phyloP scores from a whole-genome alignment of 768 basidiomycete genomes.

The Serendipita indica region DNA sequence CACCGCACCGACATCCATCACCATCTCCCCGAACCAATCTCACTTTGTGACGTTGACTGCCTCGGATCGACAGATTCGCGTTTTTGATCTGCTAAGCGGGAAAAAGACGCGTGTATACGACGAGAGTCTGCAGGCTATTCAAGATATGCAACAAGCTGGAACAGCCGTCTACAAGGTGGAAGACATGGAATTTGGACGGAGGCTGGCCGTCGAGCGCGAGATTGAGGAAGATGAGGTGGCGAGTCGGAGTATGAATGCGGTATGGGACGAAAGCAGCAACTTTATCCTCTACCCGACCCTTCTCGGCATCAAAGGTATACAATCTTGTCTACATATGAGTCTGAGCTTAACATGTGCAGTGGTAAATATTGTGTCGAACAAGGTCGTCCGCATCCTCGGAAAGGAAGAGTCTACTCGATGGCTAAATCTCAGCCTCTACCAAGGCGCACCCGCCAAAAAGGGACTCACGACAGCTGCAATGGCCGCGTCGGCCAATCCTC shows the following conservation, averaged over 20 bases:
- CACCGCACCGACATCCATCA: conserved; percentile 61
- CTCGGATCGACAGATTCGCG: conserved; percentile 83
- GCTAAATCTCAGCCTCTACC: conserved; percentile 78
- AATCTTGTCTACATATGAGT: background rate
- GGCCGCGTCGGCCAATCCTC: conserved; percentile 90
- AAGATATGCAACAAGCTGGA: conserved; percentile 98
- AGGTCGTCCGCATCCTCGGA: conserved; percentile 72
- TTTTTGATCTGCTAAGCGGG: conserved; percentile 82
- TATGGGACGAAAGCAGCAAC: conserved; percentile 98
- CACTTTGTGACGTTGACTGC: conserved; percentile 89
- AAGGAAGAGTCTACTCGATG: conserved; percentile 90
- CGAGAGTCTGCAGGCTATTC: conserved; percentile 79
- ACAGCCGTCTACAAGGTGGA: conserved; percentile 85
- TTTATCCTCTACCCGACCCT: conserved; percentile 89
- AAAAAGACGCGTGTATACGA: conserved; percentile 90
- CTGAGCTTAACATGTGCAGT: conserved; percentile 32
- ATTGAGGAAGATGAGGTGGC: conserved; percentile 38
- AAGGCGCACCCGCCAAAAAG: conserved; percentile 76
- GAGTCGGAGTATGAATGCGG: conserved; percentile 57
- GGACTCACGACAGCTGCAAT: conserved; percentile 77
- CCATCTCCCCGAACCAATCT: conserved; percentile 75
- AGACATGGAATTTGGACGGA: conserved; percentile 98
- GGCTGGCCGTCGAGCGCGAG: conserved; percentile 86
- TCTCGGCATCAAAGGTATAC: conserved; percentile 81
- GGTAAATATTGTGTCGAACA: conserved; percentile 88